Base-by-base conservation (phyloP, 495 filamentous ascomycete genomes). In the Aspergillus leporis region DNA sequence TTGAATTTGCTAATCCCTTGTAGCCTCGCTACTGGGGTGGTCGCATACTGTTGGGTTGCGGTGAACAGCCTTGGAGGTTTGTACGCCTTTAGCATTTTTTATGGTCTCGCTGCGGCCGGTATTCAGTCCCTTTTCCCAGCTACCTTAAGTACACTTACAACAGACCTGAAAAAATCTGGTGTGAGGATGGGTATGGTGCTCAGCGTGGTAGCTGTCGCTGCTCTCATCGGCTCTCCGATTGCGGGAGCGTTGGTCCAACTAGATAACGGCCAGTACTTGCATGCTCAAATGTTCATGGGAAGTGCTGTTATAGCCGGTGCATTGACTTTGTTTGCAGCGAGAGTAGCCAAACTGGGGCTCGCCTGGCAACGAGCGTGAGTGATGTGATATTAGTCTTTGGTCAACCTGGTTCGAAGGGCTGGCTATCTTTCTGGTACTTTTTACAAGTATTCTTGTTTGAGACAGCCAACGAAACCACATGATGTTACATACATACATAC, bases 111-210 rank as follows among this genome's bases (percentile, higher is more conserved):
- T 10, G 85, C 80, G 0, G 86, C 85, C 0, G 85, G 82, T 1
- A 83, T 95, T 53, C 89, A 92, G 74, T 84, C 83, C 7, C 72
- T 93, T 50, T 83, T 86, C 71, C 77, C 86, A 30, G 72, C 79
- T 67, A 78, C 85, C 60, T 59, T 89, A 60, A 82, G 83, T 18
- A 82, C 85, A 10, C 79, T 91, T 21, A 82, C 78, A 0, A 82
- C 79, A 2, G 87, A 94, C 63, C 58, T 87, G 64, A 79, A 81
- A 28, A 91, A 90, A 69, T 78, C 81, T 21, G 89, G 91, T 0
- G 82, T 85, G 53, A 78, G 90, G 14, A 87, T 91, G 79, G 92
- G 90, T 6, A 92, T 94, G 89, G 81, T 87, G 25, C 87, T 94
- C 58, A 86, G 82, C n/a, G 84, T 92, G 41, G 81, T 88, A 13